Percentiles rank a stretch among this genome's conserved stretches.
Conservation (phyloP, 2,329 filamentous ascomycete genomes). For the Penicillium sp. region DNA sequence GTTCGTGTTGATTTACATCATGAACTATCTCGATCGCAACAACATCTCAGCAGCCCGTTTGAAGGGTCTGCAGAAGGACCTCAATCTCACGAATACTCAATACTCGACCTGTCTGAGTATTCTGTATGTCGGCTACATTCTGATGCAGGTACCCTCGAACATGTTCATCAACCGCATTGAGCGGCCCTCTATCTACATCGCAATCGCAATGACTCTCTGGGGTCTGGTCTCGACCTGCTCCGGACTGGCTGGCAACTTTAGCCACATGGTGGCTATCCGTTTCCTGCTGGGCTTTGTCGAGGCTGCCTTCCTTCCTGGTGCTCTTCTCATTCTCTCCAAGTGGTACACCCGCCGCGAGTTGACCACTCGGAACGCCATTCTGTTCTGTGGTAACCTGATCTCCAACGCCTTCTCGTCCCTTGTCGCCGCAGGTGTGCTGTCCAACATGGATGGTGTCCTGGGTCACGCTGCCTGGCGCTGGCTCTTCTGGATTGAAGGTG, state of each 20-base stretch:
- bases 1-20: conserved; percentile 36
- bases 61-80: conserved; percentile 47
- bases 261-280: conserved; percentile 45
- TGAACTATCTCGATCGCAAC: conserved; percentile 51
- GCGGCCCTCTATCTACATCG: conserved; percentile 53
- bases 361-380: conserved; percentile 53
- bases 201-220: conserved; percentile 61
- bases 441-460: conserved; percentile 50
- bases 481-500: conserved; percentile 62
- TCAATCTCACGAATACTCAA: conserved; percentile 43
- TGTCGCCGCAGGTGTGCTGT: conserved; percentile 53
- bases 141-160: conserved; percentile 56
- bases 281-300: conserved; percentile 49
- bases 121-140: conserved; percentile 55
- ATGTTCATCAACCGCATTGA: conserved; percentile 54
- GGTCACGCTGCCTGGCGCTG: conserved; percentile 53
- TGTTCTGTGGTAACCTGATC: conserved; percentile 55
- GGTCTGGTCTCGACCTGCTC: conserved; percentile 65
- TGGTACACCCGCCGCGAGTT: conserved; percentile 57
- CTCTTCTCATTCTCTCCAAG: conserved; percentile 50
- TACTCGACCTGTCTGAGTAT: conserved; percentile 53
- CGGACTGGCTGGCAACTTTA: conserved; percentile 50
- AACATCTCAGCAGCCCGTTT: conserved; percentile 50
- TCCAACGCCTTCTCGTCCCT: conserved; percentile 55
- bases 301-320: conserved; percentile 48